Evolutionary conservation across 2,329 filamentous ascomycete species (phyloP).

Genomic region (Trichoderma asperellum): DNA sequence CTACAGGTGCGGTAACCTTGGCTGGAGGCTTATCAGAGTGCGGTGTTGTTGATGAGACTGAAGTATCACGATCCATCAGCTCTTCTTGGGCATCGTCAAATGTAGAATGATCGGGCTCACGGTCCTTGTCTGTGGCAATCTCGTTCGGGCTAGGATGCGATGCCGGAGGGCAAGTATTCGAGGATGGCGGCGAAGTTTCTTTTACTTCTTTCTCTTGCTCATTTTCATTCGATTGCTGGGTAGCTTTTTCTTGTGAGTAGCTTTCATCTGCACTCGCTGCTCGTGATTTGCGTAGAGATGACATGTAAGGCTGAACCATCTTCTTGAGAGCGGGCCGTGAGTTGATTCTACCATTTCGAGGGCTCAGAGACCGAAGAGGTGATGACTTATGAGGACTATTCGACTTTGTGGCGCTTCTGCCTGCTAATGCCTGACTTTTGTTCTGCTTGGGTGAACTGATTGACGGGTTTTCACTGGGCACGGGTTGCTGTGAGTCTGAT

Average conservation of each 20-base stretch:
- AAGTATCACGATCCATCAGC: not conserved
- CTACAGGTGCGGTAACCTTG: not conserved
- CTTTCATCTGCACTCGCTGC: not conserved
- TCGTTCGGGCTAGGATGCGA: not conserved
- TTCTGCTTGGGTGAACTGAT: not conserved
- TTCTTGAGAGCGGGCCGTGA: conserved; percentile 21
- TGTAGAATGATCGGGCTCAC: not conserved
- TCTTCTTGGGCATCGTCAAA: not conserved
- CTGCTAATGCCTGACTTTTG: not conserved
- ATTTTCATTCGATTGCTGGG: conserved; percentile 9
- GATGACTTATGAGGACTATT: not conserved
- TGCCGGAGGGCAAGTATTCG: not conserved
- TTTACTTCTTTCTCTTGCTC: not conserved
- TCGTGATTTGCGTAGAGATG: not conserved
- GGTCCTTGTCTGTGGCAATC: not conserved
- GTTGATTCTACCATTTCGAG: conserved; percentile 20
- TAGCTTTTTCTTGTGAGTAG: not conserved
- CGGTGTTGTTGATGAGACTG: not conserved
- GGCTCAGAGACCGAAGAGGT: conserved; percentile 15
- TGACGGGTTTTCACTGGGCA: not conserved
- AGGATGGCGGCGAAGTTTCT: not conserved
- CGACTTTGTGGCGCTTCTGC: not conserved
- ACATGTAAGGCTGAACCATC: conserved; percentile 11
- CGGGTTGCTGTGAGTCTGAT: not conserved
- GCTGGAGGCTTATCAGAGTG: not conserved